Evolutionary conservation across 768 basidiomycete genomes (phyloP), one percentile per base, ranked within the genome.

Genomic region (Psilocybe cubensis): DNA sequence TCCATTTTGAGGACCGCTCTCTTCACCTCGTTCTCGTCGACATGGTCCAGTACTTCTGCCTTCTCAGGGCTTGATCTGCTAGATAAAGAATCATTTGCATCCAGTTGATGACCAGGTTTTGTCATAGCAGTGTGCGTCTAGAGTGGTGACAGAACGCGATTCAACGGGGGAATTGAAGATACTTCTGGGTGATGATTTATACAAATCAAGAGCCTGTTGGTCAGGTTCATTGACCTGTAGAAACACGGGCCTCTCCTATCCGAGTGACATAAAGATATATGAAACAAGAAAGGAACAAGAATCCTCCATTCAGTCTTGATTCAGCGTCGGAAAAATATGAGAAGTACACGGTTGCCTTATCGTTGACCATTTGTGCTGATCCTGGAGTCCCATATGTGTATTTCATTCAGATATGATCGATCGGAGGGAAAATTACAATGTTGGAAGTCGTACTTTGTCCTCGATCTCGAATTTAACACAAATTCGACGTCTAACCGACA

Each of bases 1-100:
- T 48, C 46, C 46, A 48, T 48, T 28, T 48, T 48, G 12, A 48
- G 46, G n/a, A 48, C 17, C 8, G 46, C 46, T 28, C 20, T 48
- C 14, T 28, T 17, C 8, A 48, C 28, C 17, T 17, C 28, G 18
- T n/a, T n/a, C 1, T 29, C 14, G 27, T 48, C 46, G 28, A 29
- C 25, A 29, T 12, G 14, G 18, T 31, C 46, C n/a, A n/a, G n/a
- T 27, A n/a, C 7, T 6, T 25, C 11, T n/a, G 31, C 28, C 3
- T 29, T 29, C 18, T 29, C 17, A 10, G 5, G 27, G 4, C 31
- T 18, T 6, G 14, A 48, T 29, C 18, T 18, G 11, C 1, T 17
- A 25, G 46, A 48, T 24, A 29, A 29, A 10, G 46, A 48, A 8
- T 48, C 46, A n/a, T 25, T 4, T 12, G 35, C 14, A n/a, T 38